Percentiles rank a stretch among this genome's conserved stretches.
Evolutionary conservation across 2,329 filamentous ascomycete species (phyloP).

Genomic region (Cryphonectria parasitica): DNA sequence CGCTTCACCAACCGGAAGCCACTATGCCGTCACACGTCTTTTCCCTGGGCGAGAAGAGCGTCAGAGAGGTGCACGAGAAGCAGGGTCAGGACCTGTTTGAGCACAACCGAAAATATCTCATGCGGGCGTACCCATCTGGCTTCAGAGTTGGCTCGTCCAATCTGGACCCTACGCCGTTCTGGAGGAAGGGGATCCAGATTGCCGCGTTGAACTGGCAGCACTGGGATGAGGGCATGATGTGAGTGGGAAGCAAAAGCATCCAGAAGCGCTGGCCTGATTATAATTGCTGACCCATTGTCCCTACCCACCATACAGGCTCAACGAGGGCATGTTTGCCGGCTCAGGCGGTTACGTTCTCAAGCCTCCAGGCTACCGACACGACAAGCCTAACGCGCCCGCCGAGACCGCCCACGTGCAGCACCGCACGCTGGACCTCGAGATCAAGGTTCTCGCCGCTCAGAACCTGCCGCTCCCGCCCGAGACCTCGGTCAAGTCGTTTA

Average conservation of each 20-base stretch:
- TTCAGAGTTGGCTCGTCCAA: conserved; percentile 84
- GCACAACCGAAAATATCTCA: conserved; percentile 81
- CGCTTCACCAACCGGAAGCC: conserved; percentile 72
- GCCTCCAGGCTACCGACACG: conserved; percentile 56
- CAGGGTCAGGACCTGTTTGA: conserved; percentile 64
- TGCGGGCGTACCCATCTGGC: conserved; percentile 87
- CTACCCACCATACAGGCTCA: conserved; percentile 54
- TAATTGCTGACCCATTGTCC: neutral
- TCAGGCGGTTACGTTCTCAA: conserved; percentile 87
- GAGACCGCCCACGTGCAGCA: conserved; percentile 47
- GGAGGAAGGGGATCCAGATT: conserved; percentile 87
- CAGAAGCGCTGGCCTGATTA: neutral
- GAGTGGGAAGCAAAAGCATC: neutral
- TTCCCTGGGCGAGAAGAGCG: conserved; percentile 64
- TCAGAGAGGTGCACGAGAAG: conserved; percentile 64
- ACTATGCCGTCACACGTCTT: conserved; percentile 71
- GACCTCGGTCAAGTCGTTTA: conserved; percentile 61
- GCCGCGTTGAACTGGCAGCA: conserved; percentile 95
- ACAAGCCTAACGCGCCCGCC: conserved; percentile 35
- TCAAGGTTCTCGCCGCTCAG: conserved; percentile 79
- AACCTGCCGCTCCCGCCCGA: conserved; percentile 67
- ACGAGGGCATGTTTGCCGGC: conserved; percentile 87
- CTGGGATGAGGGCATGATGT: conserved; percentile 90
- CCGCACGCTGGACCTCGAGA: conserved; percentile 68
- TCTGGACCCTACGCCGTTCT: conserved; percentile 81